Conservation (phyloP, 139 green algal species). For the Micractinium sp. region DNA sequence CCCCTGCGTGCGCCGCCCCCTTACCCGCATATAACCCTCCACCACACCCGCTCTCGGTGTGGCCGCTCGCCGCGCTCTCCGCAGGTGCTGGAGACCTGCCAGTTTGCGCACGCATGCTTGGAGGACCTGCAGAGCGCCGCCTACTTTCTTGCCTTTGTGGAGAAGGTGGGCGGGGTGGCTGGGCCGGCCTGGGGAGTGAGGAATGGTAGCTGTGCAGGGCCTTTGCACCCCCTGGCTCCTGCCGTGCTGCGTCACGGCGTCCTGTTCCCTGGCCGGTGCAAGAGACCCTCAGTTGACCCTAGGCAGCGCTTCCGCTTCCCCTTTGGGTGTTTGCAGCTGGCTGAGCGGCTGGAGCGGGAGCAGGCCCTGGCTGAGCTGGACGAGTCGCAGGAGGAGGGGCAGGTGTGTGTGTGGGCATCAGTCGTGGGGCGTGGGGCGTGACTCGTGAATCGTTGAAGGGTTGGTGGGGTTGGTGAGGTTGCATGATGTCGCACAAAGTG, state of each 20-base stretch:
- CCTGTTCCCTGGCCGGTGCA: neutral
- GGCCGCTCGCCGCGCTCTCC: neutral
- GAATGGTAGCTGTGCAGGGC: no score
- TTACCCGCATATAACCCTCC: neutral
- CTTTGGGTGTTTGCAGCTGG: neutral
- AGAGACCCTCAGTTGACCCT: neutral
- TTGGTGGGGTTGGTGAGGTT: neutral
- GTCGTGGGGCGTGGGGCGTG: neutral
- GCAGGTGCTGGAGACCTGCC: constrained; percentile 69
- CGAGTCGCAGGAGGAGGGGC: constrained; percentile 17
- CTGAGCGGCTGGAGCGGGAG: constrained; percentile 4
- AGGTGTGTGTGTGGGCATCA: constrained; percentile 16
- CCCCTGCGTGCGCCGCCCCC: neutral
- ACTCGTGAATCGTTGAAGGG: no score
- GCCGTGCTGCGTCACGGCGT: no score
- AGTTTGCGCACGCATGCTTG: constrained; percentile 64
- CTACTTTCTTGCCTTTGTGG: neutral
- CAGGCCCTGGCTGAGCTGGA: neutral
- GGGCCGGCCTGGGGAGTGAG: no score
- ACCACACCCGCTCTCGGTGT: neutral
- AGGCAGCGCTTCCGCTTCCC: neutral
- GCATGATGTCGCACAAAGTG: neutral
- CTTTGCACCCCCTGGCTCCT: no score
- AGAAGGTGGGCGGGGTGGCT: neutral
- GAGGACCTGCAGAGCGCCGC: constrained; percentile 2